Base-by-base conservation (phyloP, 179 eudicot species). In the Silene vulgaris region DNA sequence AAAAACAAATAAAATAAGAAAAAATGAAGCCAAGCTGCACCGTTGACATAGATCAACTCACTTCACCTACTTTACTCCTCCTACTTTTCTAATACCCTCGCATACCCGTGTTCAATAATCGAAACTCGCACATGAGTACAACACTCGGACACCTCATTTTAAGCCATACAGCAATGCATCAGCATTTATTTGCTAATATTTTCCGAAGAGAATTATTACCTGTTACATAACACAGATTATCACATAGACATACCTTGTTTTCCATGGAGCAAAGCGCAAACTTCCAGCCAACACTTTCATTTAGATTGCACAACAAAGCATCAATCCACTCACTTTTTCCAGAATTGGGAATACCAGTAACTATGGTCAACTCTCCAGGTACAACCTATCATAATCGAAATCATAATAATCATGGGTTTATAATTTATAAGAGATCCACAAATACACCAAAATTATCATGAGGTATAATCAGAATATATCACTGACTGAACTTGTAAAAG, bases 251-350 rank as follows among this genome's bases (percentile, higher is more conserved):
- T 80, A 88, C 99, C 95, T 84, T 86, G 79, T 95, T 95, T 77
- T 95, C 99, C 99, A 95, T 95, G 66, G 99, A 95, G 79, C 99
- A 95, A 45, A 95, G 92, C 23, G 87, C 97, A 84, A 92, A 95
- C 75, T 86, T 95, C 97, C 97, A 95, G 8, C 91, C 91, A 83
- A 78, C 83, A 81, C 81, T 87, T 65, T 71, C 77, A 82, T 84
- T 90, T 45, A 95, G 89, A 84, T 95, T 95, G 89, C 96, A 89
- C 74, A 92, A 29, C 43, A 95, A 89, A 78, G 99, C 96, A 85
- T 95, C 99, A 85, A 92, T 92, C 99, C 99, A 95, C 82, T 95
- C 99, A 74, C 99, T 95, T 87, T 95, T 95, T 74, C 99, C 99
- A 48, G 99, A 92, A 87, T 95, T 95, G 12, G 99, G 99, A 74